These are phyloP conservation scores for Neckera pumila DNA, from an alignment of 225 moss, liverwort and hornwort genomes.

Conservation along the genomic window DNA sequence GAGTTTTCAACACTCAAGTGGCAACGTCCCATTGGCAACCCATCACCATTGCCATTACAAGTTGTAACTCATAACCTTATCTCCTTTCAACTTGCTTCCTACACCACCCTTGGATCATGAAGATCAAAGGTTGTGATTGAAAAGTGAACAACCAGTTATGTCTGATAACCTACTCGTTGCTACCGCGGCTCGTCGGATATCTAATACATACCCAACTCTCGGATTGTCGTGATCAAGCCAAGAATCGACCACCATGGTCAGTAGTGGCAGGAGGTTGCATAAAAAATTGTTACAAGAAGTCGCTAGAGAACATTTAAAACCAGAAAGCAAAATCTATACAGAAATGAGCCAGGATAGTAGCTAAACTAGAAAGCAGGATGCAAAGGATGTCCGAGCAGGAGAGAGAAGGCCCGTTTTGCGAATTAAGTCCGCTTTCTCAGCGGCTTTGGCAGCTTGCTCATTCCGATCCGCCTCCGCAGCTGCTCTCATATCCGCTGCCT, in stretches of 20 bases:
- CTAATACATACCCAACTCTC: not conserved
- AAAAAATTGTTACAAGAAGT: not conserved
- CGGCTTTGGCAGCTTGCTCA: constrained; percentile 24
- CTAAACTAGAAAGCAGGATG: constrained; percentile 14
- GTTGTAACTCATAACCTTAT: too few species aligned
- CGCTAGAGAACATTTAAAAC: not conserved
- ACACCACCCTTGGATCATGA: too few species aligned
- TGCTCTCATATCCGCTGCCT: constrained; percentile 32
- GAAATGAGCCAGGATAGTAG: not conserved
- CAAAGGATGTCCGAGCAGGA: constrained; percentile 9
- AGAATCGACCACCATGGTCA: not conserved
- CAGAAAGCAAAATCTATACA: not conserved
- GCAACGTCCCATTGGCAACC: too few species aligned
- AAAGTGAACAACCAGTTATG: too few species aligned
- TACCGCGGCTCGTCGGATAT: too few species aligned
- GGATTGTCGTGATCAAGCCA: not conserved
- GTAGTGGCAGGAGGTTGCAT: not conserved
- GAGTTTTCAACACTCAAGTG: too few species aligned
- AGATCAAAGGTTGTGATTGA: too few species aligned
- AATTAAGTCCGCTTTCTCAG: constrained; percentile 10
- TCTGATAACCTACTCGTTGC: too few species aligned
- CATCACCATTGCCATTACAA: too few species aligned
- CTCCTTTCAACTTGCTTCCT: too few species aligned
- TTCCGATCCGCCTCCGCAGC: constrained; percentile 7
- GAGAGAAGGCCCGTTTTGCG: constrained; percentile 22